Base-by-base conservation (phyloP, 2,329 filamentous ascomycete species). In the Neonectria neomacrospora region DNA sequence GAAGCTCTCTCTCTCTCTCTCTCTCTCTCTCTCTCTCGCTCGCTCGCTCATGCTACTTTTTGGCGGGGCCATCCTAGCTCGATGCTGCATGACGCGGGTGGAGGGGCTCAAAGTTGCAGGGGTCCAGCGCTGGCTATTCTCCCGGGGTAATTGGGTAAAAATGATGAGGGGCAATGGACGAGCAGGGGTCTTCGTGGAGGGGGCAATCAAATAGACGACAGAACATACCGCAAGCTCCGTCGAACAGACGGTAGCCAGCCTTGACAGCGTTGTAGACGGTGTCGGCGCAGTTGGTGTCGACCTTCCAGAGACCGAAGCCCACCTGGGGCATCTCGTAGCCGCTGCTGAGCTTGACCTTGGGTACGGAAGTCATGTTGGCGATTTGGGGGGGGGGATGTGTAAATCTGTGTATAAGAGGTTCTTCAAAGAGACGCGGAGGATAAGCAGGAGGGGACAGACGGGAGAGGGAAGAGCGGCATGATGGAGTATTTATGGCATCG, bases 241-340 rank as follows among this genome's bases (percentile, higher is more conserved):
- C 86, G 55, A 89, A 82, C 42, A 88, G 79, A 71, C 86, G 83
- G 79, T 89, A 89, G 42, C 86, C 86, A 54, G 80, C 80, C 81
- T 88, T 89, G 81, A 89, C 88, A 75, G 87, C 88, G 67, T 94
- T 90, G 84, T 95, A 95, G 71, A 95, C 89, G 64, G 87, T 88
- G 73, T 95, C 91, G 73, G 92, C 88, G 58, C 87, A 89, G 57
- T 87, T 86, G 70, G 91, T 91, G 78, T 88, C 88, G 68, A 96
- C 91, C 83, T 96, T 96, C 92, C 92, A 96, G 70, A 95, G 86
- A 63, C 90, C 90, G 76, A 92, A 92, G 78, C 90, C 90, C 69
- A 92, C 89, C 77, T 90, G 86, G 74, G 90, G 90, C 90, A 92
- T 92, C 72, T 91, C 83, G 72, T 86, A 75, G 79, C 88, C 88